phyloP scores from a whole-genome alignment of 202 grass and related monocot species.

The Brachypodium distachyon region DNA sequence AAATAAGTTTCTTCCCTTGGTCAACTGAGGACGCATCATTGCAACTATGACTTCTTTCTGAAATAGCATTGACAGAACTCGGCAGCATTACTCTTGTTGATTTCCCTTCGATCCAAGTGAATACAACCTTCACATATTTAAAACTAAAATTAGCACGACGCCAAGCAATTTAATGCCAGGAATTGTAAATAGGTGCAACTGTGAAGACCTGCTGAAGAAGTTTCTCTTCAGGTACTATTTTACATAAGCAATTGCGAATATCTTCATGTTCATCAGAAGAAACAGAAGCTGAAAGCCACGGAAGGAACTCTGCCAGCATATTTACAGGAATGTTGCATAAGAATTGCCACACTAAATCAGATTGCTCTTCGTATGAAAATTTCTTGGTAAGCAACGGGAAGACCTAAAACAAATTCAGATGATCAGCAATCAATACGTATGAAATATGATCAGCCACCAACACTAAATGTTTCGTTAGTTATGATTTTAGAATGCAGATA shows the following conservation, averaged over 20 bases:
- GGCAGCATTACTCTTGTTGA: conserved; percentile 13
- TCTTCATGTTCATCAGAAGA: conserved; percentile 72
- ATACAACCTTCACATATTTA: conserved; percentile 60
- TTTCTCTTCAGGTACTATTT: conserved; percentile 77
- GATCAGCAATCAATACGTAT: conserved; percentile 14
- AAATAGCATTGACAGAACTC: conserved; percentile 13
- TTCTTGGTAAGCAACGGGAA: conserved; percentile 83
- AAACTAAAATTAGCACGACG: conserved; percentile 28
- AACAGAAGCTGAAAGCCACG: conserved; percentile 68
- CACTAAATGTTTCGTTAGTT: not conserved
- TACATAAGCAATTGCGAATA: conserved; percentile 61
- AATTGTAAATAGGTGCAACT: conserved; percentile 9
- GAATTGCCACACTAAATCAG: conserved; percentile 94
- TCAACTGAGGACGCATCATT: conserved; percentile 23
- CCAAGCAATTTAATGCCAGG: conserved; percentile 7
- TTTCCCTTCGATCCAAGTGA: conserved; percentile 68
- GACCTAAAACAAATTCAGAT: conserved; percentile 61
- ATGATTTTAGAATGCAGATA: not conserved
- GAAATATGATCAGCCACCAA: not conserved
- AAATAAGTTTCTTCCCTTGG: conserved; percentile 20
- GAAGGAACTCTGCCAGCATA: conserved; percentile 82
- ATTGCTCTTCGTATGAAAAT: conserved; percentile 84
- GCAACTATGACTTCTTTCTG: conserved; percentile 4
- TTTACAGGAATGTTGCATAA: conserved; percentile 79
- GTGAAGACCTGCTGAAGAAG: conserved; percentile 77